phyloP scores from a whole-genome alignment of 2,329 filamentous ascomycete species.

The Colletotrichum graminicola region DNA sequence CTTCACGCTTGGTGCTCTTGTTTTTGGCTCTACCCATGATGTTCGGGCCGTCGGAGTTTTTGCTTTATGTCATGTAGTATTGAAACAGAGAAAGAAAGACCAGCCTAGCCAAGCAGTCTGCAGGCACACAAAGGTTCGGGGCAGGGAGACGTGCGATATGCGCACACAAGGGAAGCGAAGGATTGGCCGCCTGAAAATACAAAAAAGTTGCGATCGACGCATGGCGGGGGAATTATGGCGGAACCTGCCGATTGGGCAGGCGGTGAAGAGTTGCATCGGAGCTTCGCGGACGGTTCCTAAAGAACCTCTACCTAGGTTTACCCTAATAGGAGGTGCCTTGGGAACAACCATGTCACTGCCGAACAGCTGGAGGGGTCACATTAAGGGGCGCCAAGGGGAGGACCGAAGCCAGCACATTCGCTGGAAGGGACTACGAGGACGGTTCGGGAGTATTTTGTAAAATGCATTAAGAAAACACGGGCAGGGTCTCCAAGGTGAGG shows the following conservation, averaged over 20 bases:
- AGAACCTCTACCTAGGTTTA: too few relatives aligned
- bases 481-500: neutral
- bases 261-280: conserved; percentile 32
- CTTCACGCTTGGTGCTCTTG: conserved; percentile 75
- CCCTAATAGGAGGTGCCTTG: neutral
- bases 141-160: conserved; percentile 8
- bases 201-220: conserved; percentile 28
- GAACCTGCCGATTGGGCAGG: conserved; percentile 29
- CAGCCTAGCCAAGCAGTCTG: neutral
- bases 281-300: neutral
- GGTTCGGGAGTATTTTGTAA: neutral
- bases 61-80: neutral
- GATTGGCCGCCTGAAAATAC: conserved; percentile 18
- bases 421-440: neutral
- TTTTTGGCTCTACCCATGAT: conserved; percentile 60
- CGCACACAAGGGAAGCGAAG: neutral
- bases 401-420: neutral
- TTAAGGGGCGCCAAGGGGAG: neutral
- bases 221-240: conserved; percentile 24
- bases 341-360: neutral
- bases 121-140: neutral
- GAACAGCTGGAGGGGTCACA: neutral
- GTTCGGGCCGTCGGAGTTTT: neutral
- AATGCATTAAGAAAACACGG: neutral
- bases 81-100: neutral